phyloP scores from a whole-genome alignment of 148 eudicot species.

The Polygonum aviculare region DNA sequence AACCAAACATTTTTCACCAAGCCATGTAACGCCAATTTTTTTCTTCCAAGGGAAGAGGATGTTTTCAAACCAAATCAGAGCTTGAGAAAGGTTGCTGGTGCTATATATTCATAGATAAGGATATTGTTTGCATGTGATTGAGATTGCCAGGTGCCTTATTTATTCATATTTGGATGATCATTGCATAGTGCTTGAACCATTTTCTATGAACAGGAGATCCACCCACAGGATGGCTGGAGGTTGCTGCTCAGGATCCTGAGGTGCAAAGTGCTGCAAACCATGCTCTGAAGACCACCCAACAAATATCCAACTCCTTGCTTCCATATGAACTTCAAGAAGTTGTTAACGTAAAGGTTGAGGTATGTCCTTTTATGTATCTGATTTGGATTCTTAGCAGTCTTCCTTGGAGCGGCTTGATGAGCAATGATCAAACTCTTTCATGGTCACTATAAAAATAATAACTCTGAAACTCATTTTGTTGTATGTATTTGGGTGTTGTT shows the following conservation, averaged over 20 bases:
- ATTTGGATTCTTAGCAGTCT: not conserved
- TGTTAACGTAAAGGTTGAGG: slow-evolving; percentile 73
- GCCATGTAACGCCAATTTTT: not conserved
- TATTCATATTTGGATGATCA: not conserved
- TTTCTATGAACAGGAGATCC: slow-evolving; percentile 39
- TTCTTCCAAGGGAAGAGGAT: not conserved
- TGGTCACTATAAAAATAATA: not conserved
- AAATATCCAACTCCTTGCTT: slow-evolving; percentile 77
- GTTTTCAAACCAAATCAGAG: not conserved
- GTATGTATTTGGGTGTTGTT: not conserved
- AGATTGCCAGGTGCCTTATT: not conserved
- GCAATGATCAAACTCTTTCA: not conserved
- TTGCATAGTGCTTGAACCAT: not conserved
- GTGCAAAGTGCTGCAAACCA: slow-evolving; percentile 88
- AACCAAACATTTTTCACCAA: not conserved
- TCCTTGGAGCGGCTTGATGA: not conserved
- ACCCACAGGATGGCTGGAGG: slow-evolving; percentile 60
- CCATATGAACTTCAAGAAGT: slow-evolving; percentile 74
- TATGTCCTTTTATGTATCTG: slow-evolving; percentile 15
- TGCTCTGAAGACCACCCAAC: slow-evolving; percentile 66
- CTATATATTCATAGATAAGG: not conserved
- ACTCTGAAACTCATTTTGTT: not conserved
- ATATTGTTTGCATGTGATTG: not conserved
- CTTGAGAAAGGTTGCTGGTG: not conserved
- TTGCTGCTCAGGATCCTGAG: slow-evolving; percentile 81